Base-by-base conservation (phyloP, 371 early-diverging fungal genomes). In the Mortierella sp. region DNA sequence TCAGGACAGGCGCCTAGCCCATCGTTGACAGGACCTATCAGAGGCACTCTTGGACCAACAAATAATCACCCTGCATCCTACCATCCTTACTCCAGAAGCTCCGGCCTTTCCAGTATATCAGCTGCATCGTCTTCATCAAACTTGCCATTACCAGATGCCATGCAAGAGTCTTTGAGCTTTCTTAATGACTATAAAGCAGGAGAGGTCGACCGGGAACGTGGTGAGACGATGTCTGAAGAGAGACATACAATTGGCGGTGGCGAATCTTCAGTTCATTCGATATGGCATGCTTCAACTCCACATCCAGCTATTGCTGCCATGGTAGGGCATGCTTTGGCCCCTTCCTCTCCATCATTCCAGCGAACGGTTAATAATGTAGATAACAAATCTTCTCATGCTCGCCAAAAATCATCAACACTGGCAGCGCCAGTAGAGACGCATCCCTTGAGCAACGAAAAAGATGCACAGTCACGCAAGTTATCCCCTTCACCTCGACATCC, bases 281-380 rank as follows among this genome's bases (percentile, higher is more conserved):
- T 70, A 56, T 74, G 75, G 74, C 74, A 73, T 57, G 70, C 71
- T 15, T 80, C 80, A 1, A 74, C 75, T 6, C 80, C 75, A 17
- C 80, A 80, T 22, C 80, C 80, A 19, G 80, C 80, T 15, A 80
- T 80, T 34, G 80, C 74, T 2, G 80, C 80, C 15, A 80, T 80
- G 80, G 75, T 80, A 1, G 80, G 71, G 7, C 80, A 80, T 54
- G 60, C 71, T 7, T 65, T 80, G 22, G 43, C 80, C 5, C 80
- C 80, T 0, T 80, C 80, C 0, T 55, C 80, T 10, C 75, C 75
- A 5, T 43, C 70, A 0, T 70, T 74, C 29, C 80, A 80, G 45
- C 58, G 80, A 17, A 49, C 70, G 1, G 79, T 76, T 5, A 42
- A 31, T 22, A 32, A 51, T 6, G 8, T 23, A 7, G 57, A 66